A percentile compares a stretch with the other conserved stretches of the same genome.
These are phyloP conservation scores for Colletotrichum falcatum DNA, from an alignment of 2,329 filamentous ascomycete species.

Conservation along the genomic window DNA sequence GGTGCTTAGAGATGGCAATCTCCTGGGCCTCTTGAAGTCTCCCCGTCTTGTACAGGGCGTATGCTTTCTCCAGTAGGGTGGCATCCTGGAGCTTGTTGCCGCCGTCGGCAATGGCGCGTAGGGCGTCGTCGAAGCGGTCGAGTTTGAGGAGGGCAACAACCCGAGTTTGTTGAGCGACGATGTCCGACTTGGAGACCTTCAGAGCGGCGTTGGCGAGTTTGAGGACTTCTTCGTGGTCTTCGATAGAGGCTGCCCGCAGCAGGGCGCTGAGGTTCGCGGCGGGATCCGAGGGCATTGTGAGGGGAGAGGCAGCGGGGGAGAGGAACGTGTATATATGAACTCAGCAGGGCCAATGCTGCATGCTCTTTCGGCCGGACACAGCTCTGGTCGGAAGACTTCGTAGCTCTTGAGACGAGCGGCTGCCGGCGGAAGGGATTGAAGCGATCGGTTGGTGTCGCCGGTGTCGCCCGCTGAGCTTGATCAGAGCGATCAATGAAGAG, in stretches of 20 bases:
- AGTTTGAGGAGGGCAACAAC: slow-evolving; percentile 83
- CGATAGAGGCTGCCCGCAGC: slow-evolving; percentile 66
- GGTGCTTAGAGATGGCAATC: slow-evolving; percentile 51
- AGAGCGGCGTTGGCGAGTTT: slow-evolving; percentile 71
- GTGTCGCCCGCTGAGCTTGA: slow-evolving; percentile 7
- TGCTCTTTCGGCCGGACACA: neutral
- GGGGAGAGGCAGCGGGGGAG: slow-evolving; percentile 7
- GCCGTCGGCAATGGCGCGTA: slow-evolving; percentile 74
- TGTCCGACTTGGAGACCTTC: slow-evolving; percentile 69
- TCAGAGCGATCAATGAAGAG: neutral
- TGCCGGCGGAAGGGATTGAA: neutral
- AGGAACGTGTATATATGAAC: neutral
- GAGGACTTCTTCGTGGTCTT: slow-evolving; percentile 81
- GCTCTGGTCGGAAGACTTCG: neutral
- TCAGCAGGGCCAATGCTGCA: slow-evolving; percentile 17
- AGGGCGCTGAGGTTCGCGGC: slow-evolving; percentile 65
- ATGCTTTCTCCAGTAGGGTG: slow-evolving; percentile 78
- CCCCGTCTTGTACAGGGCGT: slow-evolving; percentile 86
- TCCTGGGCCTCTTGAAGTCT: slow-evolving; percentile 71
- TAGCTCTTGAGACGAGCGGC: neutral
- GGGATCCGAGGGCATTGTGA: slow-evolving; percentile 56
- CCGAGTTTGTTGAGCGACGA: slow-evolving; percentile 74
- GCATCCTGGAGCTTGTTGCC: slow-evolving; percentile 69
- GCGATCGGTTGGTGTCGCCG: neutral
- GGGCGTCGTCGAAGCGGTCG: slow-evolving; percentile 83